These are phyloP conservation scores for Lipomyces yamadae DNA, from an alignment of 805 yeast genomes.

Conservation along the genomic window DNA sequence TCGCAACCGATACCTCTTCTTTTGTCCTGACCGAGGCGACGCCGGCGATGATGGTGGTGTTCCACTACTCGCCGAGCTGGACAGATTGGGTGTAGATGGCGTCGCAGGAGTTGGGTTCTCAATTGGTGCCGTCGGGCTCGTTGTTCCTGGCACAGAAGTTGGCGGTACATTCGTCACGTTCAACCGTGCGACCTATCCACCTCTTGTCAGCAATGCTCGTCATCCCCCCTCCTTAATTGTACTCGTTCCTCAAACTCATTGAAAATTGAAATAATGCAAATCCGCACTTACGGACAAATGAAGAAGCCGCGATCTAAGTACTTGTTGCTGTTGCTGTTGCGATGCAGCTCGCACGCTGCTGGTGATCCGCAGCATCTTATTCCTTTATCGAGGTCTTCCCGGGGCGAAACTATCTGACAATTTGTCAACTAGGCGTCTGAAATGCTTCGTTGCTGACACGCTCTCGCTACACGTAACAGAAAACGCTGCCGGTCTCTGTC, in stretches of 20 bases:
- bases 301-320: slow-evolving; percentile 8
- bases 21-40: slow-evolving; percentile 31
- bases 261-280: neutral
- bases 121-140: slow-evolving; percentile 13
- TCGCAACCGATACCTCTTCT: slow-evolving; percentile 43
- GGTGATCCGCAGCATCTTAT: slow-evolving; percentile 32
- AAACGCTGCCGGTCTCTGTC: neutral
- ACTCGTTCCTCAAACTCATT: too few species aligned
- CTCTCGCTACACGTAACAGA: neutral
- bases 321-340: neutral
- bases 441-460: neutral
- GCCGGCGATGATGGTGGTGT: slow-evolving; percentile 15
- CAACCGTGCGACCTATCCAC: slow-evolving; percentile 19
- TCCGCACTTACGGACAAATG: slow-evolving; percentile 28
- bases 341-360: slow-evolving; percentile 23
- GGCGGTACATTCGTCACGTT: slow-evolving; percentile 32
- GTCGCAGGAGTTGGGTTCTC: slow-evolving; percentile 34
- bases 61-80: slow-evolving; percentile 16
- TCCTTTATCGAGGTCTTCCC: neutral
- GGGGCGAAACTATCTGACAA: neutral
- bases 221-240: neutral
- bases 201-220: neutral
- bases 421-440: neutral
- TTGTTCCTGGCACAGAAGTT: slow-evolving; percentile 23
- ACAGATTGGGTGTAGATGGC: slow-evolving; percentile 32